These are phyloP conservation scores for Leccinellum albellum DNA, from an alignment of 768 basidiomycete species.

Conservation along the genomic window DNA sequence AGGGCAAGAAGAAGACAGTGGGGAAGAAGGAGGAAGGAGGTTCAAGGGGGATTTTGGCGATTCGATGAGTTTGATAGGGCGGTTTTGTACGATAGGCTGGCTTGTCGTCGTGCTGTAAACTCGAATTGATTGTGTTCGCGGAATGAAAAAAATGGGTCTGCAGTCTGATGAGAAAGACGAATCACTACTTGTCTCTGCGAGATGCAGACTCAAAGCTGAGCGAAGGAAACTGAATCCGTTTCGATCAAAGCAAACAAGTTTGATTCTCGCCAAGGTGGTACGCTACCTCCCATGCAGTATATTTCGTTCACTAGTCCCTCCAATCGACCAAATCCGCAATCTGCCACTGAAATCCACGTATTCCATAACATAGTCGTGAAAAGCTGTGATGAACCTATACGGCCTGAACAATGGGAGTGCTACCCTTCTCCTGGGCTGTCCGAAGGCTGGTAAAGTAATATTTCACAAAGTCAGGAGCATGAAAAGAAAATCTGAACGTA, in stretches of 20 bases:
- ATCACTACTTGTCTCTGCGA: no score
- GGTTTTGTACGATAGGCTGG: not conserved
- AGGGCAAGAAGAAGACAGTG: conserved; percentile 29
- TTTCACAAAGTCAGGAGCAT: not conserved
- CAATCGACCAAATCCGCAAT: no score
- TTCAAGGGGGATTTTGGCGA: conserved; percentile 32
- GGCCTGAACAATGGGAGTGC: conserved; percentile 49
- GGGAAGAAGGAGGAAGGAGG: conserved; percentile 34
- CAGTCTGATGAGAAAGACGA: no score
- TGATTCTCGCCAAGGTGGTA: no score
- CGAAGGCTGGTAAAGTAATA: conserved; percentile 52
- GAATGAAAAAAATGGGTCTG: not conserved
- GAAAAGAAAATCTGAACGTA: no score
- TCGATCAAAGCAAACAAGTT: no score
- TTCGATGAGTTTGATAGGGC: conserved; percentile 26
- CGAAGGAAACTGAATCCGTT: no score
- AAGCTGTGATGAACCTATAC: conserved; percentile 3
- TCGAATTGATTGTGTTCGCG: not conserved
- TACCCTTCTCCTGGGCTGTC: conserved; percentile 73
- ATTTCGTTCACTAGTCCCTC: no score
- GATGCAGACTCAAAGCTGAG: no score
- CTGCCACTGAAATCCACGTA: not conserved
- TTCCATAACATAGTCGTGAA: not conserved
- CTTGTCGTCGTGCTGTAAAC: not conserved
- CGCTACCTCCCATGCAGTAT: no score